These are phyloP conservation scores for Hortiboletus rubellus DNA, from an alignment of 1,284 basidiomycete genomes.

Conservation along the genomic window DNA sequence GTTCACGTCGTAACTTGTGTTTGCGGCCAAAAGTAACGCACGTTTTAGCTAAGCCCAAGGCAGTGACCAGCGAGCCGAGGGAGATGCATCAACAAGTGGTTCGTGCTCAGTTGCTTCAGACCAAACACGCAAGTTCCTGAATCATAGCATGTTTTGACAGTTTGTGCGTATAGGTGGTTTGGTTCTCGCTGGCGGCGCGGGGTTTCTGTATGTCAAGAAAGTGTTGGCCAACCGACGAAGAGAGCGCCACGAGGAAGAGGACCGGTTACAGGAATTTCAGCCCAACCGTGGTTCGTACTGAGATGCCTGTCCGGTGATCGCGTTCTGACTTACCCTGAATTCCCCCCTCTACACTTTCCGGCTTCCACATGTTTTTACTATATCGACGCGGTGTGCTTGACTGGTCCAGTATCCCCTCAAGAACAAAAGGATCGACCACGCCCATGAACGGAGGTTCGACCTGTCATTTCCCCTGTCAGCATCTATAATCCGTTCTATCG, in stretches of 20 bases:
- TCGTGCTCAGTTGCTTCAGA: constrained; percentile 4
- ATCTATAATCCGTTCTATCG: not conserved
- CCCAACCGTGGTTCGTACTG: not conserved
- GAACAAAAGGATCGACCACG: constrained; percentile 4
- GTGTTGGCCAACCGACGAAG: constrained; percentile 29
- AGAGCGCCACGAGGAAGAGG: constrained; percentile 21
- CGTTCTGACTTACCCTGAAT: constrained; percentile 13
- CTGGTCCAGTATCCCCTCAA: constrained; percentile 8
- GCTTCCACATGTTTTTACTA: not conserved
- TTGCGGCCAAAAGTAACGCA: constrained; percentile 1
- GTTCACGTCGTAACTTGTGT: not conserved
- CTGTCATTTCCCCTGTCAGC: not conserved
- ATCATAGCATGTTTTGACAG: constrained; percentile 8
- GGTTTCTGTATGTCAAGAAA: constrained; percentile 35
- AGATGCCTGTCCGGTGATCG: not conserved
- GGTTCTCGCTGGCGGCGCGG: constrained; percentile 29
- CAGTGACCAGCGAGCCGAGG: not conserved
- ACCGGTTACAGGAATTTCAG: constrained; percentile 8
- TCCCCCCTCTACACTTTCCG: not conserved
- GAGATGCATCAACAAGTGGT: constrained; percentile 24
- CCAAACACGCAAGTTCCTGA: not conserved
- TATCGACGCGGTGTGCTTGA: not conserved
- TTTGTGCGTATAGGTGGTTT: constrained; percentile 27
- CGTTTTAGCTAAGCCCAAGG: not conserved
- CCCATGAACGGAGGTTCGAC: constrained; percentile 6